phyloP scores from a whole-genome alignment of 192 early-diverging fungal species.

The Gamsiella multidivaricata region DNA sequence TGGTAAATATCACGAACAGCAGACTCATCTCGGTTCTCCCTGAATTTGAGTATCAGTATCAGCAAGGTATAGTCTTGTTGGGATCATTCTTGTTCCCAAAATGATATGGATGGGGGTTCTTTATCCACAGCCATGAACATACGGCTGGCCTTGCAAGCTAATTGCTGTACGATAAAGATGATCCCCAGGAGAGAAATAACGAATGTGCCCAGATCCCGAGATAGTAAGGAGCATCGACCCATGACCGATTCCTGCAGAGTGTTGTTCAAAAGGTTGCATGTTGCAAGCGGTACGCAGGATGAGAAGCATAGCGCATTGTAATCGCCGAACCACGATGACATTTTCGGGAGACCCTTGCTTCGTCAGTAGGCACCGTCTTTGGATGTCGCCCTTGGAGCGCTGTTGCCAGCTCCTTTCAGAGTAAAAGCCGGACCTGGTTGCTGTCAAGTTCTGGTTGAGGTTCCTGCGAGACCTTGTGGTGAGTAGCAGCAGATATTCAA shows the following conservation, averaged over 20 bases:
- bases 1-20: slow-evolving; percentile 16
- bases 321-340: slow-evolving; percentile 32
- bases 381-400: too few species aligned
- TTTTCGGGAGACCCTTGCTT: not conserved
- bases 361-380: too few species aligned
- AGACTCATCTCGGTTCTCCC: slow-evolving; percentile 18
- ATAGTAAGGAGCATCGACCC: not conserved
- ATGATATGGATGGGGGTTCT: too few species aligned
- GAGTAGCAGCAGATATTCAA: too few species aligned
- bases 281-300: slow-evolving; percentile 9
- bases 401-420: too few species aligned
- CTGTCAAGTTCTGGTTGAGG: too few species aligned
- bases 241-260: not conserved
- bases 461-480: too few species aligned
- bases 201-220: slow-evolving; percentile 15
- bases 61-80: not conserved
- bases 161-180: not conserved
- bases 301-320: slow-evolving; percentile 11
- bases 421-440: too few species aligned
- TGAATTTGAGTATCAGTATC: not conserved
- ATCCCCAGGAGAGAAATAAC: slow-evolving; percentile 16
- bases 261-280: slow-evolving; percentile 25
- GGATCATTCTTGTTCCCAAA: not conserved
- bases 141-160: slow-evolving; percentile 10
- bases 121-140: slow-evolving; percentile 27